phyloP scores from a whole-genome alignment of 2,329 filamentous ascomycete genomes.

The Myriosclerotinia curreyana region DNA sequence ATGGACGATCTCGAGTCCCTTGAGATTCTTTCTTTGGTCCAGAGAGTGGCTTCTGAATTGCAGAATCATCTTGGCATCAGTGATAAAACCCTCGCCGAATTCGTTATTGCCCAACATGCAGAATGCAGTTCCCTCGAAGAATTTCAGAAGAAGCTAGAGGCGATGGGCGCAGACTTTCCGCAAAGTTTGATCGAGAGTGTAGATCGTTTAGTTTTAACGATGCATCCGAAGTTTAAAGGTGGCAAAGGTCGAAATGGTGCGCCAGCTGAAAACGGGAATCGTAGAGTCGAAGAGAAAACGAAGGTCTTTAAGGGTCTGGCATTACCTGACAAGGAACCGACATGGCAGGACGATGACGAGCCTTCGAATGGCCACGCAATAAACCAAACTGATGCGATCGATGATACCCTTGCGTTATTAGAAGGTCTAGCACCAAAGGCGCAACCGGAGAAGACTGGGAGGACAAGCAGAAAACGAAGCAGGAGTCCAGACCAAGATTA shows the following conservation, averaged over 20 bases:
- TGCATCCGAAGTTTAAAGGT: slow-evolving; percentile 86
- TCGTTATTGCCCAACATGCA: slow-evolving; percentile 85
- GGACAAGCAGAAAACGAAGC: slow-evolving; percentile 50
- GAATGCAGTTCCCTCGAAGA: slow-evolving; percentile 67
- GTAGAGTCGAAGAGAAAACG: slow-evolving; percentile 65
- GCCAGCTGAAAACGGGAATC: slow-evolving; percentile 44
- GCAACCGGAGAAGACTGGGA: slow-evolving; percentile 40
- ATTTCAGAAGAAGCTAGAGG: slow-evolving; percentile 73
- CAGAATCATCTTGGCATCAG: slow-evolving; percentile 89
- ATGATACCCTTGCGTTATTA: slow-evolving; percentile 90
- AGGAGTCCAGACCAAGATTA: slow-evolving; percentile 48
- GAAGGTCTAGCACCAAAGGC: slow-evolving; percentile 75
- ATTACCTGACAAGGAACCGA: slow-evolving; percentile 71
- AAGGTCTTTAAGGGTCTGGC: slow-evolving; percentile 88
- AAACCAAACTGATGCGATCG: slow-evolving; percentile 64
- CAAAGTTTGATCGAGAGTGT: slow-evolving; percentile 85
- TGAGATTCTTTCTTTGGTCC: slow-evolving; percentile 90
- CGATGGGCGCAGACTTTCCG: slow-evolving; percentile 74
- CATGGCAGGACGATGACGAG: slow-evolving; percentile 51
- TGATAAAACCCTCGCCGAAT: slow-evolving; percentile 95
- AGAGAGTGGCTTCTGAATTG: slow-evolving; percentile 89
- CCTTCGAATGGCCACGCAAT: slow-evolving; percentile 39
- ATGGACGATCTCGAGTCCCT: slow-evolving; percentile 74
- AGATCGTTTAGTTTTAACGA: slow-evolving; percentile 79
- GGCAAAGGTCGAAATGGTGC: slow-evolving; percentile 59